Conservation (phyloP, 73 alveolate genomes). For the Blepharisma japonicum region DNA sequence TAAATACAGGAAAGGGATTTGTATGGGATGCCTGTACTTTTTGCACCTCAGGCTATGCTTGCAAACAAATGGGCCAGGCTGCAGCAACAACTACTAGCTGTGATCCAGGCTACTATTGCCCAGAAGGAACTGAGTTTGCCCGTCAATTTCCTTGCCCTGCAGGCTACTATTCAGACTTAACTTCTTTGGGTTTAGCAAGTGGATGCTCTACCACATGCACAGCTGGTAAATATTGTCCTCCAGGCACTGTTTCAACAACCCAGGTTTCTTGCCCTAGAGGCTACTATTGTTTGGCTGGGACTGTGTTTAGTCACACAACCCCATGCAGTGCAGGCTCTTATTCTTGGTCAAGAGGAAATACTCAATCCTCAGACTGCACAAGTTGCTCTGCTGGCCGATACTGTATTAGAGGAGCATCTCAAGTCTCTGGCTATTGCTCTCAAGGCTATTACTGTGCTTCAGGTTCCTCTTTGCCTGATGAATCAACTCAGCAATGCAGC, state of each 20-base stretch:
- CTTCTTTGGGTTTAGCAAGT: neutral
- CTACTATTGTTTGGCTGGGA: slow-evolving; percentile 34
- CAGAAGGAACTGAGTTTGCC: slow-evolving; percentile 61
- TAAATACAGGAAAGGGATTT: slow-evolving; percentile 35
- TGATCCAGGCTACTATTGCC: slow-evolving; percentile 70
- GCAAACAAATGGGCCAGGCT: slow-evolving; percentile 35
- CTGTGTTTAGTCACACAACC: neutral
- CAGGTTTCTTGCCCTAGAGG: slow-evolving; percentile 44
- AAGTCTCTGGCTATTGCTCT: neutral
- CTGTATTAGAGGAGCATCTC: slow-evolving; percentile 35
- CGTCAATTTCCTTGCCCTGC: slow-evolving; percentile 49
- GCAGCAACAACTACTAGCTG: slow-evolving; percentile 40
- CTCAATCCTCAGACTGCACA: slow-evolving; percentile 38
- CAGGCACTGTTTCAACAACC: slow-evolving; percentile 41
- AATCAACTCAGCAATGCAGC: neutral
- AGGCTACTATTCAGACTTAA: slow-evolving; percentile 44
- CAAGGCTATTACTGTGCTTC: slow-evolving; percentile 42
- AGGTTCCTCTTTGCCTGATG: slow-evolving; percentile 38
- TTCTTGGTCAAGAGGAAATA: slow-evolving; percentile 39
- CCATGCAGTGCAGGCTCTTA: slow-evolving; percentile 59
- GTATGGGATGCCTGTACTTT: slow-evolving; percentile 40
- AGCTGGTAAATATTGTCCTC: slow-evolving; percentile 59
- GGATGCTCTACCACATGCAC: slow-evolving; percentile 37
- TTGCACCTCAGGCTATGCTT: slow-evolving; percentile 32
- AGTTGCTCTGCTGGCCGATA: slow-evolving; percentile 58